Percentiles rank a stretch among this genome's conserved stretches.
phyloP scores from a whole-genome alignment of 441 rosid genomes.

The Sinapis alba region DNA sequence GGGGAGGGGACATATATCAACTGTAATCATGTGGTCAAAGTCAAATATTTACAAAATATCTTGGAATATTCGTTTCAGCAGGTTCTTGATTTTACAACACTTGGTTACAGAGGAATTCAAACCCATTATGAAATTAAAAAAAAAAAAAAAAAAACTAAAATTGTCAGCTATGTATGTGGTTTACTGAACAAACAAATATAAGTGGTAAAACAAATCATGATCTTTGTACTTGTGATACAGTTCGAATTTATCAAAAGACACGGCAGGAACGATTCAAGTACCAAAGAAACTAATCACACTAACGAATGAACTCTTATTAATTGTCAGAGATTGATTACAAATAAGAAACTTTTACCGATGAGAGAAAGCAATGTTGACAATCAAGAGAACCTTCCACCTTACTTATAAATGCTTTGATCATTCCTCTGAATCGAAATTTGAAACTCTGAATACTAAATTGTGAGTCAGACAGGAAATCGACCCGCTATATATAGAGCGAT shows the following conservation, averaged over 20 bases:
- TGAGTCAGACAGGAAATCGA: too few species aligned
- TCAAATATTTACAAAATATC: too few species aligned
- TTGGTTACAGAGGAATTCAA: conserved; percentile 79
- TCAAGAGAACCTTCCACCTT: conserved; percentile 83
- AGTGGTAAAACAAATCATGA: conserved; percentile 39
- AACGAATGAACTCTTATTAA: too few species aligned
- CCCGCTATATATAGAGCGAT: not conserved
- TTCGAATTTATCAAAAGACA: conserved; percentile 75
- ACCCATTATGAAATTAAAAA: too few species aligned
- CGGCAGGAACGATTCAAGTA: conserved; percentile 27
- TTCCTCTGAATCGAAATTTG: not conserved
- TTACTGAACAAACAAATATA: not conserved
- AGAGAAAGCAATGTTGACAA: conserved; percentile 91
- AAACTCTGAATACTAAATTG: not conserved
- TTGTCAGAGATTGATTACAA: not conserved
- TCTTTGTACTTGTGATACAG: conserved; percentile 62
- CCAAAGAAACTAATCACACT: too few species aligned
- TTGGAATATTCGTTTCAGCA: too few species aligned
- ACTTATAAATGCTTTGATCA: conserved; percentile 71
- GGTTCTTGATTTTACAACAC: conserved; percentile 68
- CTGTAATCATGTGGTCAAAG: too few species aligned
- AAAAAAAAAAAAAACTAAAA: not conserved
- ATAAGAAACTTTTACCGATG: conserved; percentile 57
- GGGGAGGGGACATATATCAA: too few species aligned
- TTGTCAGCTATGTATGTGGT: not conserved